These are phyloP conservation scores for Aspergillus pseudoterreus DNA, from an alignment of 2,329 filamentous ascomycete genomes.

Conservation along the genomic window DNA sequence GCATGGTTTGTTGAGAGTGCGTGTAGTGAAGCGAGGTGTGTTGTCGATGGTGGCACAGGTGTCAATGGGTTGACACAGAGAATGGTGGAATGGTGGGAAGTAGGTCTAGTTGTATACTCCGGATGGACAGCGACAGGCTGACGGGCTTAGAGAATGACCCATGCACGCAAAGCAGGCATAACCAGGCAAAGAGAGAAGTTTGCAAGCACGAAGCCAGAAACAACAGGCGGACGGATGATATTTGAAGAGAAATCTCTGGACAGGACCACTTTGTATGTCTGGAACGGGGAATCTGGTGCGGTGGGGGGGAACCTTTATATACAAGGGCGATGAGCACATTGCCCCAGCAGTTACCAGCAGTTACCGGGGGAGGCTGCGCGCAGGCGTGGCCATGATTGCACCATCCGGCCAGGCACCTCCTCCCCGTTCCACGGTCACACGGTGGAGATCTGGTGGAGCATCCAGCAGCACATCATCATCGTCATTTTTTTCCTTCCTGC, in stretches of 20 bases:
- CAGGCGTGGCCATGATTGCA: background rate
- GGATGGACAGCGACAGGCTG: background rate
- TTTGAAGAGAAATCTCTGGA: slow-evolving; percentile 4
- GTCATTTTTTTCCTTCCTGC: background rate
- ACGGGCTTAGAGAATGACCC: background rate
- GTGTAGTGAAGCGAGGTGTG: too few species aligned
- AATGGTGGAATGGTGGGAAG: background rate
- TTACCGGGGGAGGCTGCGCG: background rate
- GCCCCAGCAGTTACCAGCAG: background rate
- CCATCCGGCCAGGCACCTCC: slow-evolving; percentile 2
- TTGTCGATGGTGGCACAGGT: background rate
- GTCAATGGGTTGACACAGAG: background rate
- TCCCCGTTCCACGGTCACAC: background rate
- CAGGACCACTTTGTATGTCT: slow-evolving; percentile 8
- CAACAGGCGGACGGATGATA: background rate
- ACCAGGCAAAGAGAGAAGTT: background rate
- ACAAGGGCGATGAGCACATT: slow-evolving; percentile 2
- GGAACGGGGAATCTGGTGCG: slow-evolving; percentile 15
- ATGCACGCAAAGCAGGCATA: background rate
- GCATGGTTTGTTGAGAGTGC: slow-evolving; percentile 16
- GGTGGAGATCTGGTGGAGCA: background rate
- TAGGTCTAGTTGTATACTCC: background rate
- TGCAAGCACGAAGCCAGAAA: background rate
- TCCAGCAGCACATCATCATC: background rate
- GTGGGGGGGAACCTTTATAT: slow-evolving; percentile 18